Evolutionary conservation across 345 rosid genomes (phyloP), one percentile per base, ranked within the genome.

Genomic region (Combretum micranthum): DNA sequence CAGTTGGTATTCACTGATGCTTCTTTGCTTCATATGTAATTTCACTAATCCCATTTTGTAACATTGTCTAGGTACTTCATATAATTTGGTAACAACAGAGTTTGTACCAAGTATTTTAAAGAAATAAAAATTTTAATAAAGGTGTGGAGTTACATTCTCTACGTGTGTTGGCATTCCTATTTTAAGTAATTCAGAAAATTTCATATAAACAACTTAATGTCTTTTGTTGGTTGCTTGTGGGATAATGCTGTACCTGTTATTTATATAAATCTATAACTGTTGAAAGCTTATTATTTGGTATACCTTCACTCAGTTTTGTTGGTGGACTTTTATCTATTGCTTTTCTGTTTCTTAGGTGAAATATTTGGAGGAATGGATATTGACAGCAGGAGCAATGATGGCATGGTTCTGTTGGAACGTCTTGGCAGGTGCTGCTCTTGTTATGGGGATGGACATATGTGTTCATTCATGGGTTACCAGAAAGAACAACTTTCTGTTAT

Each of bases 321-420:
- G 17, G 15, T 45, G 45, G 37, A 16, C 26, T 15, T 17, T 42
- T 32, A 49, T 19, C 50, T 60, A 44, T 54, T 21, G 50, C 42
- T 58, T 21, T 6, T 26, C 53, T 61, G n/a, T 32, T 62, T 13
- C 59, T 5, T 66, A 89, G 94, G 94, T 14, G 96, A 93, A 72
- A 75, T 87, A 21, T 89, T 85, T 56, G 90, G 87, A 20, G 97
- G 96, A 59, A 63, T 89, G 62, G 62, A 65, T 44, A 72, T 89
- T n/a, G 75, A 52, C 6, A 64, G 62, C 42, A 82, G 79, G 46
- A 68, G 73, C 26, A 89, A 88, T 72, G 97, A 93, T 71, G 77
- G 80, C 44, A 68, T 76, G 71, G 56, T 82, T 68, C 85, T 89
- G 48, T 46, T 84, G 76, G 65, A 69, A 66, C 46, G 68, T 64